Conservation (phyloP, 352 stramenopile genomes). For the Phytophthora podocarpi region DNA sequence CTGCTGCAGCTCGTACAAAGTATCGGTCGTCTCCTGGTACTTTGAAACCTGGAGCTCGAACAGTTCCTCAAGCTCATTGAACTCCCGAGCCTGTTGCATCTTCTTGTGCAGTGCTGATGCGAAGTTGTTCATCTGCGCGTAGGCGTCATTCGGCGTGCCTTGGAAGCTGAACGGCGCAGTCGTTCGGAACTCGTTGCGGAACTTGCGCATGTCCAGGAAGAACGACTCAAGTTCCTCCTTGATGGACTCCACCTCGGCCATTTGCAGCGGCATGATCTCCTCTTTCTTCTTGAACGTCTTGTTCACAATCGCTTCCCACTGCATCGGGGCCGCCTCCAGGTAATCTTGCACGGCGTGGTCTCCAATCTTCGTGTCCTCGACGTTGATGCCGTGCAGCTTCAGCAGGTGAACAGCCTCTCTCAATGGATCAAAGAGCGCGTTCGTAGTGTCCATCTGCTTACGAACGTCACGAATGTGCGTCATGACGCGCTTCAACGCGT, state of each 20-base stretch:
- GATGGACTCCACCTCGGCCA: slow-evolving; percentile 94
- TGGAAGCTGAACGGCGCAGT: slow-evolving; percentile 95
- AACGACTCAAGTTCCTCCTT: slow-evolving; percentile 95
- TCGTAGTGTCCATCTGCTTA: slow-evolving; percentile 93
- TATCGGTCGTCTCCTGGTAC: slow-evolving; percentile 90
- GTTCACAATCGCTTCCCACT: slow-evolving; percentile 98
- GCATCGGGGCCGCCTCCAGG: slow-evolving; percentile 95
- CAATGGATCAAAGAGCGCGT: slow-evolving; percentile 95
- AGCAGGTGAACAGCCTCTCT: slow-evolving; percentile 94
- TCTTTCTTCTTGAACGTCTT: slow-evolving; percentile 99
- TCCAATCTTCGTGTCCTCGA: slow-evolving; percentile 89
- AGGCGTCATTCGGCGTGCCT: slow-evolving; percentile 80
- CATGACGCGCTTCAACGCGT: slow-evolving; percentile 97
- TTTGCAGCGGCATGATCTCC: slow-evolving; percentile 97
- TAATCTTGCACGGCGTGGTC: slow-evolving; percentile 90
- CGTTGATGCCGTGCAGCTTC: slow-evolving; percentile 93
- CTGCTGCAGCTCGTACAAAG: slow-evolving; percentile 85
- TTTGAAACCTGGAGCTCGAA: slow-evolving; percentile 90
- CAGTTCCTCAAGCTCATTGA: slow-evolving; percentile 87
- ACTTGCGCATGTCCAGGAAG: slow-evolving; percentile 94
- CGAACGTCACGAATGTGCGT: slow-evolving; percentile 95
- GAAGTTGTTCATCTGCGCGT: slow-evolving; percentile 86
- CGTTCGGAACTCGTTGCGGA: slow-evolving; percentile 94
- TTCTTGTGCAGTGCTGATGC: slow-evolving; percentile 69
- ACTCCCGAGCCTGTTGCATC: slow-evolving; percentile 82